A percentile compares a stretch with the other conserved stretches of the same genome.
Conservation (phyloP, 257 asterid genomes). For the Capsicum rhomboideum region DNA sequence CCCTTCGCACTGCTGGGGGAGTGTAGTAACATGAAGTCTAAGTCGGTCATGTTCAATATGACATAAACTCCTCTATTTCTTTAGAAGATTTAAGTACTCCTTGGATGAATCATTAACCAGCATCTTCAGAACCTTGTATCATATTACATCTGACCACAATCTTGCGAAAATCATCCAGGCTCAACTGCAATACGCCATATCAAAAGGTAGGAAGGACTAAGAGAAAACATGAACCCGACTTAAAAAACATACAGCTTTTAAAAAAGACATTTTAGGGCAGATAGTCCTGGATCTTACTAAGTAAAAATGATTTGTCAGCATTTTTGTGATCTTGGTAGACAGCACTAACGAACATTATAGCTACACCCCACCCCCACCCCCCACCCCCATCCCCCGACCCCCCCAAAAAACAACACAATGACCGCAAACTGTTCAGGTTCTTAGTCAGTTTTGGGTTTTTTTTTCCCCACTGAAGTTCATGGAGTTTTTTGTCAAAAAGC, state of each 20-base stretch:
- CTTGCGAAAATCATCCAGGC: slow-evolving; percentile 63
- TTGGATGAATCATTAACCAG: neutral
- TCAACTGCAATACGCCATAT: slow-evolving; percentile 36
- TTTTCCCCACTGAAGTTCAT: neutral
- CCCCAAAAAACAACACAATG: neutral
- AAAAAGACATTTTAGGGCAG: neutral
- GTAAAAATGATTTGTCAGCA: neutral
- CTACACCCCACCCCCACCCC: neutral
- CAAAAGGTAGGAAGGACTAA: neutral
- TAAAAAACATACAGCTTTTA: neutral
- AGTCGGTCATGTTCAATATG: neutral
- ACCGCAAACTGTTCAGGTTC: neutral
- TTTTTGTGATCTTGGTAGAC: neutral
- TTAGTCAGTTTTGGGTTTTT: neutral
- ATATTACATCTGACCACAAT: slow-evolving; percentile 64
- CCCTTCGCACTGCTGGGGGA: neutral
- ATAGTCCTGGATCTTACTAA: neutral
- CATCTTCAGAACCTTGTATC: slow-evolving; percentile 36
- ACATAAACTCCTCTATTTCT: neutral
- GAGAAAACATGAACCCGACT: neutral
- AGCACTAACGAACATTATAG: neutral
- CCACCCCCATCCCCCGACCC: too few species aligned
- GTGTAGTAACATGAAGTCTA: neutral
- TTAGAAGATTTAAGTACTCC: neutral
- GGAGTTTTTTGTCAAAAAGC: neutral